These are phyloP conservation scores for Silybum marianum DNA, from an alignment of 129 eudicot species.

Conservation along the genomic window DNA sequence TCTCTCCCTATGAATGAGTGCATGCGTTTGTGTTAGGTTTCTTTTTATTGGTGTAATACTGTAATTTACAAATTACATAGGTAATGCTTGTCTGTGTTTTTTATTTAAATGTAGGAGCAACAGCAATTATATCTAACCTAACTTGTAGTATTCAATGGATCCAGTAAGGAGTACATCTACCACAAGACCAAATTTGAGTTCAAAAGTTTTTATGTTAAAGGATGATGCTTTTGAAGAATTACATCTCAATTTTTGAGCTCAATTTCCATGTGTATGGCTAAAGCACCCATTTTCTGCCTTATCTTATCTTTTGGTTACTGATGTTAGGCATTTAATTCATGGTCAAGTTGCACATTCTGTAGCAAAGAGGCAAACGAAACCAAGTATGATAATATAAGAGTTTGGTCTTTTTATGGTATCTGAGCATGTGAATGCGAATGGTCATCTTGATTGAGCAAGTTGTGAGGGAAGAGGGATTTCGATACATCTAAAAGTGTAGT, in stretches of 20 bases:
- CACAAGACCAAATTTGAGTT: neutral
- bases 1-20: conserved; percentile 10
- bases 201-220: neutral
- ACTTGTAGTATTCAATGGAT: neutral
- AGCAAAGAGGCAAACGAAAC: neutral
- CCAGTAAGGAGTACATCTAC: conserved; percentile 1
- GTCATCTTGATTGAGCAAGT: conserved; percentile 12
- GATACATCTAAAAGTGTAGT: neutral
- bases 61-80: neutral
- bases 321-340: neutral
- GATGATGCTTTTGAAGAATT: conserved; percentile 14
- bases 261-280: conserved; percentile 3
- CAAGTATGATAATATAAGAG: neutral
- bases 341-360: conserved; percentile 1
- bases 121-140: conserved; percentile 1
- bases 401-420: neutral
- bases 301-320: neutral
- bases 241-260: neutral
- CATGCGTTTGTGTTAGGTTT: neutral
- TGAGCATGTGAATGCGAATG: conserved; percentile 2
- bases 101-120: neutral
- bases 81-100: neutral
- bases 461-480: conserved; percentile 4
- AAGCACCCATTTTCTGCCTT: neutral
- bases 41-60: neutral